Percentiles rank a stretch among this genome's conserved stretches.
phyloP scores from a whole-genome alignment of 371 early-diverging fungal species.

The Mucor saturninus region DNA sequence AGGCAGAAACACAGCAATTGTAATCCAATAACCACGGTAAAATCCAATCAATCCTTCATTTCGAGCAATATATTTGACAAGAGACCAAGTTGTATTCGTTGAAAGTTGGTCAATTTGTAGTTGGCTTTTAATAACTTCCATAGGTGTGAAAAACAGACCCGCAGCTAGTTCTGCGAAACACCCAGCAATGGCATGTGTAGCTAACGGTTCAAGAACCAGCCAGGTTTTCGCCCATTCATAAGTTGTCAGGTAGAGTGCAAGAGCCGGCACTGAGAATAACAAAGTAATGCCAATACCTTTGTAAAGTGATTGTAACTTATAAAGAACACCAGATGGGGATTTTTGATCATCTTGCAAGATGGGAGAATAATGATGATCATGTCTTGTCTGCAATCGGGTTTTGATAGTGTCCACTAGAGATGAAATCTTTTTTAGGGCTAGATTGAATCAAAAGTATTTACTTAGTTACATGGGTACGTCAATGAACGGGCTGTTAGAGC shows the following conservation, averaged over 20 bases:
- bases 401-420: conserved; percentile 68
- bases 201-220: conserved; percentile 5
- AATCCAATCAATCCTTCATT: conserved; percentile 68
- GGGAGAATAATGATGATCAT: not conserved
- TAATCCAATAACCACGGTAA: conserved; percentile 71
- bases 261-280: conserved; percentile 71
- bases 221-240: conserved; percentile 65
- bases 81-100: not conserved
- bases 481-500: conserved; percentile 55
- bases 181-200: conserved; percentile 48
- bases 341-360: conserved; percentile 1
- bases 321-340: not conserved
- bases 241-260: conserved; percentile 66
- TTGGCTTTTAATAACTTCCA: conserved; percentile 80
- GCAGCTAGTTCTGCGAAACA: conserved; percentile 54
- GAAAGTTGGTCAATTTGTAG: conserved; percentile 49
- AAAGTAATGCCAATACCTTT: conserved; percentile 71
- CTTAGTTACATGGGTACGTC: conserved; percentile 55
- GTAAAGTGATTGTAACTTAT: conserved; percentile 35
- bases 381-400: conserved; percentile 58
- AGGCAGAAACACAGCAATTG: conserved; percentile 69
- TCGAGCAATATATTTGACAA: conserved; percentile 39
- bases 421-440: conserved; percentile 6
- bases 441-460: not conserved
- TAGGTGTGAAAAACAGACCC: conserved; percentile 75